Conservation (phyloP, 805 yeast genomes). For the Candida peoriensis region DNA sequence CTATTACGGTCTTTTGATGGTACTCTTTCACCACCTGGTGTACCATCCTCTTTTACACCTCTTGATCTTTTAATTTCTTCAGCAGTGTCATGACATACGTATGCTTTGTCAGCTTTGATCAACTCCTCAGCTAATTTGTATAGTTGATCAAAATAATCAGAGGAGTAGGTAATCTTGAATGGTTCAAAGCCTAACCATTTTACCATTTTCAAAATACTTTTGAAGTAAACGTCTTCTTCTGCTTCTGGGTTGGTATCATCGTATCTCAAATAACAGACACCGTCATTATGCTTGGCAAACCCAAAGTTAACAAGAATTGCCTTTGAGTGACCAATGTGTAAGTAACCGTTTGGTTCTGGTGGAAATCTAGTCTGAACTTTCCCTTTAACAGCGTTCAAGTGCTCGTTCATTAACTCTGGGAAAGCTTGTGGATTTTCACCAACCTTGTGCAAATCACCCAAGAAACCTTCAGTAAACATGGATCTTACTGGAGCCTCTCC, state of each 20-base stretch:
- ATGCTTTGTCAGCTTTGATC: slow-evolving; percentile 67
- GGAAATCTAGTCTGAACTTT: slow-evolving; percentile 93
- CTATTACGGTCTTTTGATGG: slow-evolving; percentile 75
- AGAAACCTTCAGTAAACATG: slow-evolving; percentile 93
- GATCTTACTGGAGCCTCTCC: slow-evolving; percentile 38
- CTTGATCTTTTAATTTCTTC: slow-evolving; percentile 88
- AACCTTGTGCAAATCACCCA: slow-evolving; percentile 91
- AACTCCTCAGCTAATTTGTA: slow-evolving; percentile 85
- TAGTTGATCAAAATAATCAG: slow-evolving; percentile 88
- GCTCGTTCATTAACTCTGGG: slow-evolving; percentile 80
- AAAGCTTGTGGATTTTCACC: slow-evolving; percentile 91
- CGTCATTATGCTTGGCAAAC: slow-evolving; percentile 82
- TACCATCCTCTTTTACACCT: slow-evolving; percentile 88
- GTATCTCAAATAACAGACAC: slow-evolving; percentile 85
- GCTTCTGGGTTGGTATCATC: slow-evolving; percentile 99
- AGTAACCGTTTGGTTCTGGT: slow-evolving; percentile 97
- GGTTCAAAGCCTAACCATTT: slow-evolving; percentile 94
- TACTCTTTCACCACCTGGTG: slow-evolving; percentile 87
- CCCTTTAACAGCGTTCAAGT: slow-evolving; percentile 73
- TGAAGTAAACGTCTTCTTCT: slow-evolving; percentile 88
- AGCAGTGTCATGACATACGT: slow-evolving; percentile 89
- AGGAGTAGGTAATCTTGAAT: slow-evolving; percentile 91
- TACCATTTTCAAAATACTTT: slow-evolving; percentile 77
- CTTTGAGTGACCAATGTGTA: slow-evolving; percentile 97
- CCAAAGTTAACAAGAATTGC: slow-evolving; percentile 98